These are phyloP conservation scores for Xenoacremonium recifei DNA, from an alignment of 2,329 filamentous ascomycete genomes.

Conservation along the genomic window DNA sequence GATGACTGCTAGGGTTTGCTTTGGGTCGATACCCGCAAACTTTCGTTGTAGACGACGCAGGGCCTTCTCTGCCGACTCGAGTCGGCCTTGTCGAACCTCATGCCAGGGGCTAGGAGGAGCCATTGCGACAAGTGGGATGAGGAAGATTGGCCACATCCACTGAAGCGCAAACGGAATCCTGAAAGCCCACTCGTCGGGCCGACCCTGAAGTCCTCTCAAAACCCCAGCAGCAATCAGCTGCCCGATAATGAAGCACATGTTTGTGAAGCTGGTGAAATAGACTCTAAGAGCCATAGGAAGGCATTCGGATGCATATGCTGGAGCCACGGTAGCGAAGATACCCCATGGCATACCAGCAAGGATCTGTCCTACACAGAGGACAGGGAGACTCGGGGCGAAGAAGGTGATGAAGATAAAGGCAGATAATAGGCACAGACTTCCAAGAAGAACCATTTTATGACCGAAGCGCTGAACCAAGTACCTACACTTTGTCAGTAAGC, in stretches of 20 bases:
- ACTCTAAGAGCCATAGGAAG: conserved; percentile 6
- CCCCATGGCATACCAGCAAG: conserved; percentile 58
- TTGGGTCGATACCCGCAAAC: conserved; percentile 9
- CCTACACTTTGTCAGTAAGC: no score
- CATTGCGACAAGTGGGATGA: conserved; percentile 35
- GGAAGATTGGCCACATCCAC: conserved; percentile 42
- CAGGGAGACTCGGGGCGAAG: conserved; percentile 38
- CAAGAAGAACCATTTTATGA: conserved; percentile 25
- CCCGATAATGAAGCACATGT: conserved; percentile 42
- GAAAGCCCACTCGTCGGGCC: conserved; percentile 39
- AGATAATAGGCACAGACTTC: conserved; percentile 33
- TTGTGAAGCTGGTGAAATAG: conserved; percentile 3
- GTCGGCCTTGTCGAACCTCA: conserved; percentile 36
- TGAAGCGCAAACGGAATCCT: conserved; percentile 43
- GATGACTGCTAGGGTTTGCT: conserved; percentile 32
- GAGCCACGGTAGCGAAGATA: conserved; percentile 52
- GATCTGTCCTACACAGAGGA: conserved; percentile 46
- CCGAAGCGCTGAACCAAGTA: no score
- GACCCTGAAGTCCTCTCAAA: conserved; percentile 32
- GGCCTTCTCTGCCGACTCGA: conserved; percentile 16
- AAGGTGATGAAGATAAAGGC: conserved; percentile 44
- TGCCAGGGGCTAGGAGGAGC: conserved; percentile 41
- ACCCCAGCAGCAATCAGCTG: conserved; percentile 41
- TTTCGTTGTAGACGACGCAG: conserved; percentile 21
- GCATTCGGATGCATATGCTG: conserved; percentile 9